phyloP scores from a whole-genome alignment of 2,329 filamentous ascomycete genomes.

The Ambrosiella cleistominuta region DNA sequence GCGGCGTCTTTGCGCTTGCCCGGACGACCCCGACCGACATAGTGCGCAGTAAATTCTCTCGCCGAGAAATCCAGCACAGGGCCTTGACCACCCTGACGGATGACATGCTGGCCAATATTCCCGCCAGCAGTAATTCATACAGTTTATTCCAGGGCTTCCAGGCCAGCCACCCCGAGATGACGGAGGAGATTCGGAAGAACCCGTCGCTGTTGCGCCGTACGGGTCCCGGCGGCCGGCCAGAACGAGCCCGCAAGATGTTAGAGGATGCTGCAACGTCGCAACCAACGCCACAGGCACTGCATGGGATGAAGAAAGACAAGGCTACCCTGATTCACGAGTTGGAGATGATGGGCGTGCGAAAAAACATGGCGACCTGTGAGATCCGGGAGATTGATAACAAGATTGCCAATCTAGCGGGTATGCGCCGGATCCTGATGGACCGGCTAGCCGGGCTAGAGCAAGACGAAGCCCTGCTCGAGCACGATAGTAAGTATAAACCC shows the following conservation, averaged over 20 bases:
- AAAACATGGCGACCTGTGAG: slow-evolving; percentile 94
- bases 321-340: slow-evolving; percentile 65
- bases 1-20: slow-evolving; percentile 79
- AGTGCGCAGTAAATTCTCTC: slow-evolving; percentile 78
- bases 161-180: slow-evolving; percentile 59
- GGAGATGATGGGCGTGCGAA: slow-evolving; percentile 79
- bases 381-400: slow-evolving; percentile 96
- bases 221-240: slow-evolving; percentile 24
- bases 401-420: slow-evolving; percentile 78
- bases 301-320: slow-evolving; percentile 63
- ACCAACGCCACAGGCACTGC: slow-evolving; percentile 48
- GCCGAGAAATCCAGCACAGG: slow-evolving; percentile 82
- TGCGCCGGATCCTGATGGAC: slow-evolving; percentile 83
- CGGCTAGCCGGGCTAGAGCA: slow-evolving; percentile 72
- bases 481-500: slow-evolving; percentile 49
- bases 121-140: slow-evolving; percentile 67
- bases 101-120: slow-evolving; percentile 76
- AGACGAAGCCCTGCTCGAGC: slow-evolving; percentile 77
- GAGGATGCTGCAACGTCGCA: slow-evolving; percentile 36
- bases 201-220: slow-evolving; percentile 32
- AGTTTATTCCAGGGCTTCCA: slow-evolving; percentile 95
- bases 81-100: slow-evolving; percentile 78
- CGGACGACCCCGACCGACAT: slow-evolving; percentile 86
- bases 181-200: slow-evolving; percentile 53
- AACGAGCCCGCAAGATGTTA: slow-evolving; percentile 60